phyloP scores from a whole-genome alignment of 768 basidiomycete species.

The Podaxis mareebaensis region DNA sequence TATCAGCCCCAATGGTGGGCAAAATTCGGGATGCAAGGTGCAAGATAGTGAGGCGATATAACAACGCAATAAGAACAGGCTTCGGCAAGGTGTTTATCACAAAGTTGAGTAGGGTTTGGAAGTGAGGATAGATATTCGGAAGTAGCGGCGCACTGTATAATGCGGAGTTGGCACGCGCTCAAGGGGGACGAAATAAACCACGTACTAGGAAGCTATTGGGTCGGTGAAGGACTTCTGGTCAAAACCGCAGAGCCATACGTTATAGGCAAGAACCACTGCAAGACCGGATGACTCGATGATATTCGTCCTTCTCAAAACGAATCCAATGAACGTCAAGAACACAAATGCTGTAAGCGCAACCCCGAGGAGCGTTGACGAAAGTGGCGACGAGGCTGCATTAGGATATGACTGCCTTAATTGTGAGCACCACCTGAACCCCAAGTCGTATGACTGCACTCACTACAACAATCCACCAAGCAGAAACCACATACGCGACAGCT shows the following conservation, averaged over 20 bases:
- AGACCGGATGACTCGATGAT: conserved; percentile 90
- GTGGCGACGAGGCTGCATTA: conserved; percentile 76
- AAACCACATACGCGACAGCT: conserved; percentile 76
- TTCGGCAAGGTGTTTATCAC: conserved; percentile 85
- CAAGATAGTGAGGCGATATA: conserved; percentile 79
- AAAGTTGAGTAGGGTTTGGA: conserved; percentile 79
- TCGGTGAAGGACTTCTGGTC: conserved; percentile 73
- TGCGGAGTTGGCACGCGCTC: background rate
- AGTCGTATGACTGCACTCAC: conserved; percentile 43
- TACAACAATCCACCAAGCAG: conserved; percentile 85
- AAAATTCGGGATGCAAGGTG: conserved; percentile 82
- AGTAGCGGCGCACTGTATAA: conserved; percentile 65
- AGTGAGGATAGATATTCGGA: conserved; percentile 78
- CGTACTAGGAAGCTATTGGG: conserved; percentile 74
- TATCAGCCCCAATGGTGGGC: conserved; percentile 81
- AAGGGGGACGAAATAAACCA: background rate
- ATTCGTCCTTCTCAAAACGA: conserved; percentile 84
- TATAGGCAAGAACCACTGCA: conserved; percentile 86
- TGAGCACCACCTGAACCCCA: background rate
- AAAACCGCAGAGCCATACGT: conserved; percentile 87
- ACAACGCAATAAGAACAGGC: conserved; percentile 75
- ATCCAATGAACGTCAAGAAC: conserved; percentile 91
- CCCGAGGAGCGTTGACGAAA: conserved; percentile 88
- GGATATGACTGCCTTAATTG: conserved; percentile 66
- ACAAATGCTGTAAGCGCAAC: conserved; percentile 85